A percentile compares a stretch with the other conserved stretches of the same genome.
phyloP scores from a whole-genome alignment of 176 grass and related monocot species.

The Thalia dealbata region DNA sequence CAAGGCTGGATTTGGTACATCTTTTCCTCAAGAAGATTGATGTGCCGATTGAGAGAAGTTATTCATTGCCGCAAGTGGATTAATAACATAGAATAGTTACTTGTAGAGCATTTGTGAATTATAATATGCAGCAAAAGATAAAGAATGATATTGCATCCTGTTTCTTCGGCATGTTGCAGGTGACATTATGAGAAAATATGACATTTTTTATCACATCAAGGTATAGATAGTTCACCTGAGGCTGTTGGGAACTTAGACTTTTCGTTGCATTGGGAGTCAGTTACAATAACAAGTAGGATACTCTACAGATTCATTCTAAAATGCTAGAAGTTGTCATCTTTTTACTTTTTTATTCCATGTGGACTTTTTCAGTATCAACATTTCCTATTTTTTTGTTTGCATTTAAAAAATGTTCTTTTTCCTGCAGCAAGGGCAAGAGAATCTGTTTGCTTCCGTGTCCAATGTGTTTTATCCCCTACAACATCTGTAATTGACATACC shows the following conservation, averaged over 20 bases:
- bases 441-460: slow-evolving; percentile 3
- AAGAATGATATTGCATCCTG: background rate
- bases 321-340: background rate
- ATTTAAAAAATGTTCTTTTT: background rate
- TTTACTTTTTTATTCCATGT: background rate
- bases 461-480: slow-evolving; percentile 8
- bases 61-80: background rate
- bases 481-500: slow-evolving; percentile 6
- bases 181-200: background rate
- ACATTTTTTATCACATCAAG: background rate
- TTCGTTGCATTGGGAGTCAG: background rate
- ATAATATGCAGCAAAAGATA: background rate
- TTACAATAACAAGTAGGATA: background rate
- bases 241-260: background rate
- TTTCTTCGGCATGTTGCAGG: background rate
- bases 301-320: background rate
- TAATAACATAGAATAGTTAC: background rate
- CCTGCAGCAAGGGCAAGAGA: slow-evolving; percentile 13
- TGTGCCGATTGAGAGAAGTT: background rate
- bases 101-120: background rate
- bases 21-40: background rate
- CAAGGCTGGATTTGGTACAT: background rate
- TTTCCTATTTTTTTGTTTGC: background rate
- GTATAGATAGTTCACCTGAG: background rate
- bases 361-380: background rate